Base-by-base conservation (phyloP, 1,139 yeast genomes). In the Geotrichum klebahnii region DNA sequence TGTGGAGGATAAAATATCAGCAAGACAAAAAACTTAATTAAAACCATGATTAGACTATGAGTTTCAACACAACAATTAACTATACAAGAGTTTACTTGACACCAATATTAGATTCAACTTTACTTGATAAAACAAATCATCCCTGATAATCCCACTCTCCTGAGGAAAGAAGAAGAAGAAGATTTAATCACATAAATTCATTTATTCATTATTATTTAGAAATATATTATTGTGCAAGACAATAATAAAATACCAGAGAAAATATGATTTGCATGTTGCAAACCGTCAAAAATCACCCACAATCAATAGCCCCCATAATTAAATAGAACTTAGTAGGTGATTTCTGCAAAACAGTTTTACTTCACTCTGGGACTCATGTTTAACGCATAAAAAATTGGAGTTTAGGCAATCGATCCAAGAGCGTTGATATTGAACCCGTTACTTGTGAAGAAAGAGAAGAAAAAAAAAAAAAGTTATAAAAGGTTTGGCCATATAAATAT, bases 141-240 rank as follows among this genome's bases (percentile, higher is more conserved):
- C n/a, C n/a, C n/a, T n/a, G n/a, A n/a, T n/a, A n/a, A n/a, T n/a
- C n/a, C n/a, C n/a, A n/a, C n/a, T n/a, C n/a, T n/a, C n/a, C n/a
- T n/a, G n/a, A n/a, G n/a, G n/a, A n/a, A n/a, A n/a, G n/a, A n/a
- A n/a, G n/a, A n/a, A n/a, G n/a, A n/a, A n/a, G n/a, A n/a, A n/a
- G n/a, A n/a, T n/a, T n/a, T n/a, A n/a, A n/a, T n/a, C n/a, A n/a
- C n/a, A n/a, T n/a, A n/a, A n/a, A n/a, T n/a, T n/a, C n/a, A n/a
- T n/a, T n/a, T n/a, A n/a, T n/a, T n/a, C n/a, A n/a, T n/a, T n/a
- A n/a, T n/a, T n/a, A n/a, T n/a, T n/a, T n/a, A n/a, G n/a, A 17
- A 77, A 61, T 53, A 70, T 23, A 23, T 38, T 19, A 2, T 24
- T 38, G 32, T 24, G 26, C n/a, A n/a, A n/a, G n/a, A n/a, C n/a